Base-by-base conservation (phyloP, 768 basidiomycete genomes). In the Pleurotus sapidus region DNA sequence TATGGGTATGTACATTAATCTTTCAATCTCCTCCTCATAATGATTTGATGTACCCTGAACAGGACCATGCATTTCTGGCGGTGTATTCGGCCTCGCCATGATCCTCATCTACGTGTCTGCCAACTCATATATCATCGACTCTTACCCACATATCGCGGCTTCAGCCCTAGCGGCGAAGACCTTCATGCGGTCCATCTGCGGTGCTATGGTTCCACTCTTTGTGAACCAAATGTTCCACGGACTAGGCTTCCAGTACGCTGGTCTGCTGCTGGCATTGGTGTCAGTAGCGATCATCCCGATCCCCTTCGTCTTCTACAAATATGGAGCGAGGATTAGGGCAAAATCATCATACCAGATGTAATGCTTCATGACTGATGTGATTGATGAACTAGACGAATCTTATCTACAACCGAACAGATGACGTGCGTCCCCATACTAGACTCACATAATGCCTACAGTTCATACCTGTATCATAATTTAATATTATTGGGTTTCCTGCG, bases 131-230 rank as follows among this genome's bases (percentile, higher is more conserved):
- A 76, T 77, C 67, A 69, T 78, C 59, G 77, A 77, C 65, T 72
- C 71, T 15, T 76, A 74, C 67, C 70, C 67, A 60, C 61, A 62
- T 46, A 77, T 69, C 61, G 77, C 77, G 9, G 78, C 80, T 0
- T 74, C 72, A 15, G 78, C 78, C 5, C 72, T 79, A 57, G 75
- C 77, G 1, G 78, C 77, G 11, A 77, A 77, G 58, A 77, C 79
- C 23, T 60, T 76, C 34, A 58, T 76, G 62, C 71, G 75, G 7
- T 72, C 73, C 3, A 69, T 68, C 48, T 63, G 72, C 39, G 73
- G 73, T 18, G 70, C 73, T 12, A 66, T 68, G 57, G 67, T 78
- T 17, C 75, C 74, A 6, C 65, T 78, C 18, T 78, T 72, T 59
- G 71, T 74, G 14, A 65, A 65, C 30, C 74, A 74, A 65, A 77